Evolutionary conservation across 345 rosid genomes (phyloP), one percentile per base, ranked within the genome.

Genomic region (Pelargonium nanum): DNA sequence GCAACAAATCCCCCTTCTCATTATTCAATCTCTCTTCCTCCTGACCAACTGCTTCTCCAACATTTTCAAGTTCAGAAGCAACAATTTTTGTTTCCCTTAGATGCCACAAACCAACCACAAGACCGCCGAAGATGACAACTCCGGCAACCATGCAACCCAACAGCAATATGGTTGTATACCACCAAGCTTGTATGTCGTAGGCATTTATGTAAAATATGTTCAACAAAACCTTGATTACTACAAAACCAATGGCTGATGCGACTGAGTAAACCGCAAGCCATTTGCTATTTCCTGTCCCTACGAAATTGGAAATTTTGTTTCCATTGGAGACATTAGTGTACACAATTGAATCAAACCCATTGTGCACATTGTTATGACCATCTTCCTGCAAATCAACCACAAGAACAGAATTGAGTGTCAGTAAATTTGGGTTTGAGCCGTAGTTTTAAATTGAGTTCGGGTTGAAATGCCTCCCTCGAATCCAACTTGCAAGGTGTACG

Each of bases 161-260:
- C 26, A 79, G 64, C 51, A 77, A 69, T 32, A 80, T 24, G 32
- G 80, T 80, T 60, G 74, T 71, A 56, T 77, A 80, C 85, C 85
- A 80, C 76, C 80, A 78, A 6, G 60, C n/a, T 12, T 71, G 13
- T 55, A 77, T 53, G 62, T 59, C 48, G 12, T 55, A 63, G 24
- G 75, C 72, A 61, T 80, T 75, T 53, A 77, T 66, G 66, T 80
- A 77, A 53, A 52, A 75, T 1, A 24, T 23, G 45, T 80, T 59
- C 32, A 70, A 25, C 19, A 70, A 54, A 26, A 59, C 66, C 59
- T 66, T 56, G 7, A 25, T 22, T 15, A 73, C 12, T 55, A 66
- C 24, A 48, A 77, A 77, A 5, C 82, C 85, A 26, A 80, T 25
- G 6, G 68, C 63, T 4, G 78, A 71, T 12, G 59, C 22, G 26